Evolutionary conservation across 2,329 filamentous ascomycete species (phyloP), one percentile per base, ranked within the genome.

Genomic region (Trichoderma koningii): DNA sequence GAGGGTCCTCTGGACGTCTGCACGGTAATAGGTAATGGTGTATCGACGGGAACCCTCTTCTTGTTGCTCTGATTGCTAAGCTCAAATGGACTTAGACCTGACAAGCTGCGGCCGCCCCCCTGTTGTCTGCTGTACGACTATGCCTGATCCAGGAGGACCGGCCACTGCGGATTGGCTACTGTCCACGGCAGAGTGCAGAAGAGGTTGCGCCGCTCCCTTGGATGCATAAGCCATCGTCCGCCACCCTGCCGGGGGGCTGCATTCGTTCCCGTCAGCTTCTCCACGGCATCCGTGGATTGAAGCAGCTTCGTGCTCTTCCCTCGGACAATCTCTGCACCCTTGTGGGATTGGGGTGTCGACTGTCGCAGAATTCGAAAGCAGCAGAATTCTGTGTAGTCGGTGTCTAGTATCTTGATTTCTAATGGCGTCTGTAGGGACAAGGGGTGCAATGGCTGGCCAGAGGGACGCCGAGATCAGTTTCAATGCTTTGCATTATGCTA

Each of bases 51-150:
- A 38, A 14, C 3, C 34, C 34, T 38, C 34, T 14, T 30, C 6
- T 52, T 10, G 26, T 17, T 7, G n/a, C 21, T n/a, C 21, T 30
- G 48, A 51, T 61, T 52, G 34, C 47, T 62, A 52, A 52, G 47
- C 59, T 42, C 30, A 2, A 45, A 57, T n/a, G 9, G 38, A 34
- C 12, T 19, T 42, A 28, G 26, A 38, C 14, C 19, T 55, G 59
- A 45, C 50, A 53, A 42, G 50, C 48, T 17, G 21, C 61, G 61
- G 61, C 61, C 52, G 61, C 61, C 15, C 3, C 61, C 44, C 15
- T 19, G 61, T 56, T 30, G 6, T 34, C 15, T 19, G 61, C 50
- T 30, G 10, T 17, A 9, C 0, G 28, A 15, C 60, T 55, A 55
- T 55, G n/a, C 60, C 60, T 30, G 19, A 55, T 47, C 15, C 6